These are phyloP conservation scores for Coemansia sp. DNA, from an alignment of 192 early-diverging fungal genomes.

Conservation along the genomic window DNA sequence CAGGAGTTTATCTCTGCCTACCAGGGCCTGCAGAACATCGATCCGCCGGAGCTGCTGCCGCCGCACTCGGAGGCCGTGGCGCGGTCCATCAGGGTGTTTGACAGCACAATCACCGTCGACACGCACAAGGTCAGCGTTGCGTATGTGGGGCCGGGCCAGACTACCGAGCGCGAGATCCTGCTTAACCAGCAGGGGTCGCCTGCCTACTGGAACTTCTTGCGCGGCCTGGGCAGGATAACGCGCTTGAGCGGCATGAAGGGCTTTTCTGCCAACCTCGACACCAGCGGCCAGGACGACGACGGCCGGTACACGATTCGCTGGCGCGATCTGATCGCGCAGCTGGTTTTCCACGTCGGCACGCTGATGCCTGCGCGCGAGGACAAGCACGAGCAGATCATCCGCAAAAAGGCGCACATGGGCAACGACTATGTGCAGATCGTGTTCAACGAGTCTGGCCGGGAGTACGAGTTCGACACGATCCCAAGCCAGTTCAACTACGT, in stretches of 20 bases:
- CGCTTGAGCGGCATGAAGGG: slow-evolving; percentile 63
- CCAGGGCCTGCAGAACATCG: slow-evolving; percentile 62
- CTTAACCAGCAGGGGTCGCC: slow-evolving; percentile 82
- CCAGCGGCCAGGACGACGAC: slow-evolving; percentile 71
- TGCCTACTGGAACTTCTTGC: slow-evolving; percentile 83
- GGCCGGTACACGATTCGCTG: slow-evolving; percentile 81
- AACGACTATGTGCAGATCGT: slow-evolving; percentile 96
- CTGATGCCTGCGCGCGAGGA: slow-evolving; percentile 82
- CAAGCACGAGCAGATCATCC: slow-evolving; percentile 72
- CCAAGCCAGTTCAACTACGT: slow-evolving; percentile 95
- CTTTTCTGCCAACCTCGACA: slow-evolving; percentile 89
- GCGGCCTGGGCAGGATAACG: slow-evolving; percentile 71
- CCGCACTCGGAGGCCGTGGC: slow-evolving; percentile 67
- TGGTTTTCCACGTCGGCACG: slow-evolving; percentile 91
- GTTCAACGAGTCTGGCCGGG: slow-evolving; percentile 84
- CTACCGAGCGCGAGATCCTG: slow-evolving; percentile 80
- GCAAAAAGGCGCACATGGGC: slow-evolving; percentile 95
- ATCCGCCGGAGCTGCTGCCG: slow-evolving; percentile 62
- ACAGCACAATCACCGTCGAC: slow-evolving; percentile 84
- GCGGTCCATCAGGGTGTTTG: slow-evolving; percentile 78
- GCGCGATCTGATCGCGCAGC: slow-evolving; percentile 79
- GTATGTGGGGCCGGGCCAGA: slow-evolving; percentile 86
- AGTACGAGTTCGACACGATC: slow-evolving; percentile 85
- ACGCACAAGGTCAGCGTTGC: slow-evolving; percentile 95
- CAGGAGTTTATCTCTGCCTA: slow-evolving; percentile 59